These are phyloP conservation scores for Firmiana major DNA, from an alignment of 345 rosid species.

Conservation along the genomic window DNA sequence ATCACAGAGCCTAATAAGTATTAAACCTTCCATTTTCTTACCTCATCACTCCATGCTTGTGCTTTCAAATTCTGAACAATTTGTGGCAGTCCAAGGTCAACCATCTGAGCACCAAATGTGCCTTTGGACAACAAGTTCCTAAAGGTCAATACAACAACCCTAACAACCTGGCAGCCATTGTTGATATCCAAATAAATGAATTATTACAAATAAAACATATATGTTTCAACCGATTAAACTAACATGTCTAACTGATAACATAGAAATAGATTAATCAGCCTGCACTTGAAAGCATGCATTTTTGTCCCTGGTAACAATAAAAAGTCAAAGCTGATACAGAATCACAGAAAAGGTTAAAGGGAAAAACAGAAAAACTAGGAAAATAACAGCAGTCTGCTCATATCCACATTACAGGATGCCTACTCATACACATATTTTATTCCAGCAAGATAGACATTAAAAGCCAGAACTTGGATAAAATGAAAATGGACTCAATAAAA, in stretches of 20 bases:
- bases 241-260: not conserved
- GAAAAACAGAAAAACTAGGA: slow-evolving; percentile 1
- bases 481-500: not conserved
- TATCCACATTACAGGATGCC: not conserved
- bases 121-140: slow-evolving; percentile 81
- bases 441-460: not conserved
- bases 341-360: not conserved
- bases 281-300: slow-evolving; percentile 14
- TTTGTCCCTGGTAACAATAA: not conserved
- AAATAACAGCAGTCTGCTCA: not conserved
- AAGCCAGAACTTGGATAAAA: not conserved
- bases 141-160: slow-evolving; percentile 80
- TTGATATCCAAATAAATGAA: slow-evolving; percentile 14
- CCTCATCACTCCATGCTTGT: slow-evolving; percentile 99
- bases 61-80: slow-evolving; percentile 81
- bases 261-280: slow-evolving; percentile 3
- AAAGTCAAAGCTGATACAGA: slow-evolving; percentile 4
- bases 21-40: slow-evolving; percentile 24
- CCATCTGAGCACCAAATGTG: slow-evolving; percentile 92
- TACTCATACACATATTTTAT: slow-evolving; percentile 3
- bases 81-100: slow-evolving; percentile 91
- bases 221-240: not conserved
- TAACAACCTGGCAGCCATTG: slow-evolving; percentile 65
- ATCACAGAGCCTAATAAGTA: not conserved
- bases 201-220: slow-evolving; percentile 20